Base-by-base conservation (phyloP, 176 grass and related monocot species). In the Thalia dealbata region DNA sequence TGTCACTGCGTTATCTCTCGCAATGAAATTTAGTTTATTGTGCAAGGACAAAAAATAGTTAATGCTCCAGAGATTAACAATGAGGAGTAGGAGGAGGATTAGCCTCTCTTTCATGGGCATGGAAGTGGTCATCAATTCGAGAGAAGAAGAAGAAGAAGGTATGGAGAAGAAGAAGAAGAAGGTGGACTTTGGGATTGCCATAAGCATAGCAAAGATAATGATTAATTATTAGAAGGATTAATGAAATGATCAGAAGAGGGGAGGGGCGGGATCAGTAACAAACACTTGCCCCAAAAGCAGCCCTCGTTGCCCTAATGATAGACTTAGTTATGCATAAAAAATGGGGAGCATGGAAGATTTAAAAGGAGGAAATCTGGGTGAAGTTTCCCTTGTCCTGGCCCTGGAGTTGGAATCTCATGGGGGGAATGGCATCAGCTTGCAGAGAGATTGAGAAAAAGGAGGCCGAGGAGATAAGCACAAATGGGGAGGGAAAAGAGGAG, bases 351-450 rank as follows among this genome's bases (percentile, higher is more conserved):
- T 2, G 65, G 15, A 44, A 38, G 4, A 38, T 4, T 38, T 38
- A 38, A 68, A 68, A 44, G 65, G 35, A 43, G 38, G 38, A 68
- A 44, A 68, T 68, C 16, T 23, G 7, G 30, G 27, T 45, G 32
- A 24, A n/a, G 15, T 68, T 68, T 43, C 65, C 21, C 65, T 68
- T 68, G 65, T 68, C 65, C 65, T 44, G 21, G 65, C 65, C 65
- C 21, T 44, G 30, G 10, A 68, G 9, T 68, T 68, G 65, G 65
- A 68, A 68, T 68, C 65, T 43, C 65, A 22, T 30, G 61, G 61
- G 61, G 26, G 25, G 1, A 9, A 2, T 68, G 65, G 32, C 65
- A 68, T 68, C 65, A 68, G 32, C n/a, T n/a, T n/a, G n/a, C 65
- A 44, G 43, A 7, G 43, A 43, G 38, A 68, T 35, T 18, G 7